A percentile compares a stretch with the other conserved stretches of the same genome.
Conservation (phyloP, 345 rosid genomes). For the Mallotus nudiflorus region DNA sequence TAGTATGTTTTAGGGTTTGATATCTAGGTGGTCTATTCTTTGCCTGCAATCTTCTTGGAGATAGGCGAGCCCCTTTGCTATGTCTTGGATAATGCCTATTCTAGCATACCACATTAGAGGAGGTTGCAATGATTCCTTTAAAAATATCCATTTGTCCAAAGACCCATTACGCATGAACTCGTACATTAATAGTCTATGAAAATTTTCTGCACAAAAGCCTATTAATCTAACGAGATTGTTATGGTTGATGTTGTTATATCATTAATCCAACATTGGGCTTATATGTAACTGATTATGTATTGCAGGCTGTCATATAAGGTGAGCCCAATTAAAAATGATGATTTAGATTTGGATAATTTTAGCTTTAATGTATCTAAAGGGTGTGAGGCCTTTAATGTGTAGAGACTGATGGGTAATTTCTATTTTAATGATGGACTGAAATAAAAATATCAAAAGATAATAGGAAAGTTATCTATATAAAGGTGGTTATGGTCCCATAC, state of each 20-base stretch:
- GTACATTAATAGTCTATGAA: constrained; percentile 62
- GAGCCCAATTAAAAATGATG: no score
- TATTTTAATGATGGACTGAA: no score
- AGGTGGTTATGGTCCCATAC: no score
- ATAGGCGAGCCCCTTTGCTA: constrained; percentile 83
- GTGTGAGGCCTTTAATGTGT: no score
- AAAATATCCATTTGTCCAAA: constrained; percentile 66
- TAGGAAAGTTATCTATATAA: no score
- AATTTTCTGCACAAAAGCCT: constrained; percentile 72
- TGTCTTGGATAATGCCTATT: constrained; percentile 71
- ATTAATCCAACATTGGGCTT: no score
- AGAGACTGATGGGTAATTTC: no score
- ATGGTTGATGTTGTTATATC: constrained; percentile 5
- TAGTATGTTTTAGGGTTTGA: constrained; percentile 8
- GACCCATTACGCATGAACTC: constrained; percentile 88
- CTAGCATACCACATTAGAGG: constrained; percentile 78
- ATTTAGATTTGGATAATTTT: no score
- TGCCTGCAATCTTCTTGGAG: constrained; percentile 76
- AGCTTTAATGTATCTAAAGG: no score
- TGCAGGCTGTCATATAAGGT: no score
- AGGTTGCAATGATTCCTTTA: constrained; percentile 29
- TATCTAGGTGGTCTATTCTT: constrained; percentile 5
- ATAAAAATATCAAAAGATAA: no score
- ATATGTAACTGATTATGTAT: no score
- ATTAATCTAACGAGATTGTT: constrained; percentile 47